phyloP scores from a whole-genome alignment of 352 stramenopile genomes.

The Globisporangium spiculum region DNA sequence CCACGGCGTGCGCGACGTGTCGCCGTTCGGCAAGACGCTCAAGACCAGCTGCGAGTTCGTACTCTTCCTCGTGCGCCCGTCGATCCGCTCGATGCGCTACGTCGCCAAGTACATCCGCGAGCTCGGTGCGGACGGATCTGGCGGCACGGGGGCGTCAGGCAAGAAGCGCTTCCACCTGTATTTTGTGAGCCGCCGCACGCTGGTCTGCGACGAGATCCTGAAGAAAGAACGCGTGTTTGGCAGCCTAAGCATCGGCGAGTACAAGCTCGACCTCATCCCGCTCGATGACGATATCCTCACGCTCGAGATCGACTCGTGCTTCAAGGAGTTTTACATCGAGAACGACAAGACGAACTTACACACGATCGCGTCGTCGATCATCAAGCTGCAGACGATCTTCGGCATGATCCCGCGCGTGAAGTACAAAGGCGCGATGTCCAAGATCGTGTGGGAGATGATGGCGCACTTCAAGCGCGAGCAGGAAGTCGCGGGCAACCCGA shows the following conservation, averaged over 20 bases:
- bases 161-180: slow-evolving; percentile 89
- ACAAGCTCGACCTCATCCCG: slow-evolving; percentile 94
- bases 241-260: slow-evolving; percentile 84
- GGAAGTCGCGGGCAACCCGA: slow-evolving; percentile 72
- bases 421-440: slow-evolving; percentile 89
- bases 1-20: slow-evolving; percentile 83
- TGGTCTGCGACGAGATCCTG: slow-evolving; percentile 90
- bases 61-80: slow-evolving; percentile 87
- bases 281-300: slow-evolving; percentile 94
- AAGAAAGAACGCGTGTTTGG: slow-evolving; percentile 89
- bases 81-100: slow-evolving; percentile 69
- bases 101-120: slow-evolving; percentile 79
- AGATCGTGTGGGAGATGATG: slow-evolving; percentile 92
- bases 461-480: slow-evolving; percentile 91
- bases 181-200: slow-evolving; percentile 88
- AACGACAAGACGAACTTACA: slow-evolving; percentile 88
- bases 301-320: slow-evolving; percentile 89
- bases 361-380: slow-evolving; percentile 84
- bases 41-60: slow-evolving; percentile 86
- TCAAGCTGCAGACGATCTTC: slow-evolving; percentile 93
- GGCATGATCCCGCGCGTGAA: slow-evolving; percentile 94
- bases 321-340: slow-evolving; percentile 87
- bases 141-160: slow-evolving; percentile 4
- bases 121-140: slow-evolving; percentile 33
- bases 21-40: slow-evolving; percentile 75